These are phyloP conservation scores for Fusarium pseudocircinatum DNA, from an alignment of 2,329 filamentous ascomycete genomes.

Conservation along the genomic window DNA sequence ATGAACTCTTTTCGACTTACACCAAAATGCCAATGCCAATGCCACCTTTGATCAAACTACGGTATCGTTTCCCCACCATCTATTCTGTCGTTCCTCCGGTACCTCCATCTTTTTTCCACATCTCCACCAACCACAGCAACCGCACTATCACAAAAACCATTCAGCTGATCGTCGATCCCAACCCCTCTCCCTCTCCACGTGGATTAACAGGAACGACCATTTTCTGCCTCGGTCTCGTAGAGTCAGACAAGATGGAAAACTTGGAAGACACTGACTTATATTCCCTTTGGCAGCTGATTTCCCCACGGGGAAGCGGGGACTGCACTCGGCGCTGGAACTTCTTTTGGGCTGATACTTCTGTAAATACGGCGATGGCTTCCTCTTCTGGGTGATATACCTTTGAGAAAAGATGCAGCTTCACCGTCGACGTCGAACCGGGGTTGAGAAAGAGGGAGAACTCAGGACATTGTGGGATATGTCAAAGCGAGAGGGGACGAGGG, in stretches of 20 bases:
- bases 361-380: constrained; percentile 37
- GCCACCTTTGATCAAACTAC: background rate
- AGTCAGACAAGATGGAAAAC: background rate
- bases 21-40: background rate
- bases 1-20: background rate
- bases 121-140: constrained; percentile 32
- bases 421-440: constrained; percentile 14
- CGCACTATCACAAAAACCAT: background rate
- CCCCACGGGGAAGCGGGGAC: constrained; percentile 36
- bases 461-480: background rate
- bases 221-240: constrained; percentile 22
- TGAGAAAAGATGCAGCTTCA: background rate
- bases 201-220: background rate
- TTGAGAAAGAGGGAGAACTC: background rate
- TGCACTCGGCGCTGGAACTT: constrained; percentile 12
- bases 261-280: background rate
- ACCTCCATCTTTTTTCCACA: background rate
- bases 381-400: constrained; percentile 25
- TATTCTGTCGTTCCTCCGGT: background rate
- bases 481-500: background rate
- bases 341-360: constrained; percentile 26
- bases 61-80: constrained; percentile 11
- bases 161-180: constrained; percentile 34
- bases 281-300: background rate
- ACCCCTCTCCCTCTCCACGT: constrained; percentile 13